These are phyloP conservation scores for Pelargonium fulgidum DNA, from an alignment of 441 rosid species.

Conservation along the genomic window DNA sequence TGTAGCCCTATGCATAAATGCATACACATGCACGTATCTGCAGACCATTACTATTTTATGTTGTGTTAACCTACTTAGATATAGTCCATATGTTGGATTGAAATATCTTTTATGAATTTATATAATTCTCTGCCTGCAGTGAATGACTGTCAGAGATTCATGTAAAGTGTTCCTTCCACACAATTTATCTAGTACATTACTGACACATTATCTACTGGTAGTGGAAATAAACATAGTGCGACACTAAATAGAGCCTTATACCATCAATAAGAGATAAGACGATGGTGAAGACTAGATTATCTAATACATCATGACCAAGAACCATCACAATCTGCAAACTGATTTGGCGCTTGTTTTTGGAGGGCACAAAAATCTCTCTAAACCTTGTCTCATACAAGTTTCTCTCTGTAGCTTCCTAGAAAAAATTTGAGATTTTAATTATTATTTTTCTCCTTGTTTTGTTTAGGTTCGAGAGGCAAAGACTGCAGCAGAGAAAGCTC, in stretches of 20 bases:
- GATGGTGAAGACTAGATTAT: neutral
- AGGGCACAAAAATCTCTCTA: neutral
- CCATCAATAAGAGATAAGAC: neutral
- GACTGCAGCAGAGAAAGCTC: constrained; percentile 69
- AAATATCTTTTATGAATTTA: neutral
- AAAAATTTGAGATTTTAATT: neutral
- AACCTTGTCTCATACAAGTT: neutral
- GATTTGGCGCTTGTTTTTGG: neutral
- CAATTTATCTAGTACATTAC: neutral
- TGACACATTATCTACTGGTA: constrained; percentile 4
- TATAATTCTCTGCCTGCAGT: neutral
- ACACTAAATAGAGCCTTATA: constrained; percentile 1
- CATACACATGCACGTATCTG: neutral
- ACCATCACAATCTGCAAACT: constrained; percentile 8
- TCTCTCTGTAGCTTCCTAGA: neutral
- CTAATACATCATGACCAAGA: neutral
- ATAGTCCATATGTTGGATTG: neutral
- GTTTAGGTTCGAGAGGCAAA: constrained; percentile 70
- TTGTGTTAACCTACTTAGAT: neutral
- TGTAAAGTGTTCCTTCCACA: constrained; percentile 2
- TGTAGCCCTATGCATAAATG: constrained; percentile 7
- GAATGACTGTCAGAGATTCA: neutral
- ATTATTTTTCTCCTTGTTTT: neutral
- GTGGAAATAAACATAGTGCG: neutral
- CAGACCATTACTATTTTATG: neutral